A percentile compares a stretch with the other conserved stretches of the same genome.
Evolutionary conservation across 2,329 filamentous ascomycete species (phyloP).

Genomic region (Alternaria metachromatica): DNA sequence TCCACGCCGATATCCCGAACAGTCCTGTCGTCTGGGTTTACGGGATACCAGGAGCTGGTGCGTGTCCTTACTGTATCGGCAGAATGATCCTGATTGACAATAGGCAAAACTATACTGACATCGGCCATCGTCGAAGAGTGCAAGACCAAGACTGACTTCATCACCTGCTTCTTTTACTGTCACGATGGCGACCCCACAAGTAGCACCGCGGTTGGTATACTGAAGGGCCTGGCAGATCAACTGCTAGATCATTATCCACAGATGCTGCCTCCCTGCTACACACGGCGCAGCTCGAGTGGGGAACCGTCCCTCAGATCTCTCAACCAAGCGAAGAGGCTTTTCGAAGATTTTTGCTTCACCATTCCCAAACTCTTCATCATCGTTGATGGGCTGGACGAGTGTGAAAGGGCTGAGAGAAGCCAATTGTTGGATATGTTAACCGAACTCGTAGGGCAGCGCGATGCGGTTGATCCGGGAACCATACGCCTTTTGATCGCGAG

Average conservation of each 20-base stretch:
- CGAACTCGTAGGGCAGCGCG: neutral
- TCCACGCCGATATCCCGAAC: neutral
- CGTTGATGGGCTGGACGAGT: neutral
- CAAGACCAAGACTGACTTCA: neutral
- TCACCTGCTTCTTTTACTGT: neutral
- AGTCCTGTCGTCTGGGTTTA: neutral
- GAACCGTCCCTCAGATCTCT: neutral
- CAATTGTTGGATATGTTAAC: neutral
- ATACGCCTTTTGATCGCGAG: neutral
- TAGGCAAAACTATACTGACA: neutral
- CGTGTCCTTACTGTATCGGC: fast-evolving
- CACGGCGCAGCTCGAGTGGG: neutral
- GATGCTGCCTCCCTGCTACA: neutral
- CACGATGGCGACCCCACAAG: neutral
- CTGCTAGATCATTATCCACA: neutral
- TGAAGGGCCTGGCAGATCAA: neutral
- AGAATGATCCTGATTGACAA: too few relatives aligned
- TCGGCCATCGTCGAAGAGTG: neutral
- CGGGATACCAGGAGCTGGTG: neutral
- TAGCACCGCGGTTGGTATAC: neutral
- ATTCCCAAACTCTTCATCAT: neutral
- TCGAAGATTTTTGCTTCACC: neutral
- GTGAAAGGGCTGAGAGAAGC: neutral
- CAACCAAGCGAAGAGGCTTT: neutral
- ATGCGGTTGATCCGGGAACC: neutral